Conservation (phyloP, 1,139 yeast species). For the Taiozyma onychis region DNA sequence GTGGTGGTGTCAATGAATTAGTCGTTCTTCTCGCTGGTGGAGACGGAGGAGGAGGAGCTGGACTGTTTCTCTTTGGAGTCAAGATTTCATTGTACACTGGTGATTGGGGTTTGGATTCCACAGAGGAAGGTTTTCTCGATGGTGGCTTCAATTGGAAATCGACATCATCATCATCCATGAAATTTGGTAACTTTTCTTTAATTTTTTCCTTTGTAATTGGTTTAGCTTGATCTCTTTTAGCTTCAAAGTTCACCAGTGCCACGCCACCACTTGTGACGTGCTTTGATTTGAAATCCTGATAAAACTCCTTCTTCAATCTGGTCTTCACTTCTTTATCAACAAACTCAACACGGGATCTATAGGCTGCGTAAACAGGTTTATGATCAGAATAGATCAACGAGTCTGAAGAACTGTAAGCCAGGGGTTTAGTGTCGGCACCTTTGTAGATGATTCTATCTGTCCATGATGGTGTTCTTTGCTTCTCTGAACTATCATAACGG, state of each 20-base stretch:
- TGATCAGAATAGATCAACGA: slow-evolving; percentile 72
- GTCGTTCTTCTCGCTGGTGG: slow-evolving; percentile 24
- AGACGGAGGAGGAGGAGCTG: slow-evolving; percentile 3
- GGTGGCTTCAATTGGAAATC: slow-evolving; percentile 11
- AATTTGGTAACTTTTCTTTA: slow-evolving; percentile 7
- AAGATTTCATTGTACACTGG: slow-evolving; percentile 10
- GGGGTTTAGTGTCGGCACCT: slow-evolving; percentile 47
- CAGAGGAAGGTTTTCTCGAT: slow-evolving; percentile 4
- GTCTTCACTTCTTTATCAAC: slow-evolving; percentile 53
- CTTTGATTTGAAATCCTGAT: slow-evolving; percentile 39
- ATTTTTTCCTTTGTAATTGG: neutral
- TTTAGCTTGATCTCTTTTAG: neutral
- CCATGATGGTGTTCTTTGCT: slow-evolving; percentile 95
- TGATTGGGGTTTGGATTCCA: neutral
- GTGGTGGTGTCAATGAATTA: slow-evolving; percentile 8
- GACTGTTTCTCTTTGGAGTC: slow-evolving; percentile 15
- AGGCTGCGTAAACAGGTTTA: slow-evolving; percentile 82
- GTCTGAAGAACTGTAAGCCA: slow-evolving; percentile 54
- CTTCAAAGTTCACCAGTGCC: slow-evolving; percentile 7
- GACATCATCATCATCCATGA: slow-evolving; percentile 10
- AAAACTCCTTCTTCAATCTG: slow-evolving; percentile 44
- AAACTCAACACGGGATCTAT: slow-evolving; percentile 55
- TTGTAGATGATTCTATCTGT: slow-evolving; percentile 79
- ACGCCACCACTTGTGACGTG: slow-evolving; percentile 8
- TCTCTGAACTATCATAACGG: slow-evolving; percentile 79